Evolutionary conservation across 371 early-diverging fungal species (phyloP), one percentile per base, ranked within the genome.

Genomic region (Cladochytrium tenue): DNA sequence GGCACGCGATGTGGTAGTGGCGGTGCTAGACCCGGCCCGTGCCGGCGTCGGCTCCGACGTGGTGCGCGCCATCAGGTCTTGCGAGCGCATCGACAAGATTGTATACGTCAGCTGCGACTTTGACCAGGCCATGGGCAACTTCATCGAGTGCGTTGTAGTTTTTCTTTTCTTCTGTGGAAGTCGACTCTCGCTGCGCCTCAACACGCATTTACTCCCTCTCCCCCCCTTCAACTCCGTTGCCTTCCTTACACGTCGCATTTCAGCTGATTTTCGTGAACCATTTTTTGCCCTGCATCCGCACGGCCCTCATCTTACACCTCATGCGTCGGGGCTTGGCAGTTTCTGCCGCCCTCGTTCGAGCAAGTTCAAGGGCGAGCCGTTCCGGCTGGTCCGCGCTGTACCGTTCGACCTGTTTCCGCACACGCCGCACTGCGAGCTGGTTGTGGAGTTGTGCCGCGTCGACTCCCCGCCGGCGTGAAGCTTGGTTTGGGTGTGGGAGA

Each of bases 321-420:
- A 17, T 26, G 26, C 51, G 64, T 36, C 27, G 17, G 20, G 3
- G 15, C 56, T n/a, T n/a, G n/a, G n/a, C 43, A 82, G 81, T 56
- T 69, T 85, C 31, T 79, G 79, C 69, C 81, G 89, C 31, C 90
- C 90, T n/a, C 66, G 76, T 5, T 85, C 90, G 3, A 88, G 86
- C 67, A 76, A 76, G 64, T 88, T 73, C 65, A 63, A 62, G 25
- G 88, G 87, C 7, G 20, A 55, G 26, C 89, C 90, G 1, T 93
- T 93, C 76, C 72, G 77, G 31, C 86, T 87, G 10, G 59, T 73
- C n/a, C 74, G 84, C 34, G 90, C 87, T 1, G 73, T 82, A 27
- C 80, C 90, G 5, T 79, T 93, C 20, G 93, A 93, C 69, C 58
- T 93, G 32, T 93, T 93, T 75, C 93, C 93, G 53, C 90, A 93